These are phyloP conservation scores for Cicer chorassanicum DNA, from an alignment of 306 rosid genomes.

Conservation along the genomic window DNA sequence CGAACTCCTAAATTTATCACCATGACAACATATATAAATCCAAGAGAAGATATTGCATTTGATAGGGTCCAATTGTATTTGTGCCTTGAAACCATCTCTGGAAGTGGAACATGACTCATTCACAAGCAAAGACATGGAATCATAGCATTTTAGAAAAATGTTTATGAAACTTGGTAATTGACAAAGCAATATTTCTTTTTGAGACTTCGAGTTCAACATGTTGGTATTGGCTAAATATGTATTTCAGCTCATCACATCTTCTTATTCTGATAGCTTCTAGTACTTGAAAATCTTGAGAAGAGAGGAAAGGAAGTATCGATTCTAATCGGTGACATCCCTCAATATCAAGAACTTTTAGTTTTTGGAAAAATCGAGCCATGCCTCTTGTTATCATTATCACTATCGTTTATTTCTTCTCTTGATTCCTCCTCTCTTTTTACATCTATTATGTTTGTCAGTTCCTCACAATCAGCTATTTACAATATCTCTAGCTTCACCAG, in stretches of 20 bases:
- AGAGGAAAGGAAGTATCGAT: background rate
- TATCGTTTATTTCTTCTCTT: no score
- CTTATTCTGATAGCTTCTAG: background rate
- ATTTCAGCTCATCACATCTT: background rate
- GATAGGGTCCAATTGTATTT: background rate
- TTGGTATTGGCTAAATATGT: slow-evolving; percentile 21
- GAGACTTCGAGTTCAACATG: background rate
- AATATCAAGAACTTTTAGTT: background rate
- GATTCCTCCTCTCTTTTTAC: background rate
- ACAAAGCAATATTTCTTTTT: fast-evolving
- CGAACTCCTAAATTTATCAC: background rate
- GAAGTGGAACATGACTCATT: background rate
- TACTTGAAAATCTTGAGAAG: background rate
- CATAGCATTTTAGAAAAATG: background rate
- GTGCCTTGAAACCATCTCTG: background rate
- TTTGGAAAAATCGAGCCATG: background rate
- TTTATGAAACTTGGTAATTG: background rate
- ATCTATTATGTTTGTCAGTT: slow-evolving; percentile 1
- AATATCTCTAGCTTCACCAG: background rate
- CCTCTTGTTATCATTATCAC: background rate
- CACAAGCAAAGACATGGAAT: background rate
- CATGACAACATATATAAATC: background rate
- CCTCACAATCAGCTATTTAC: background rate
- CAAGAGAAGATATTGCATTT: background rate
- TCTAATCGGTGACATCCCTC: background rate